phyloP scores from a whole-genome alignment of 371 early-diverging fungal genomes.

The Mortierella sp. region DNA sequence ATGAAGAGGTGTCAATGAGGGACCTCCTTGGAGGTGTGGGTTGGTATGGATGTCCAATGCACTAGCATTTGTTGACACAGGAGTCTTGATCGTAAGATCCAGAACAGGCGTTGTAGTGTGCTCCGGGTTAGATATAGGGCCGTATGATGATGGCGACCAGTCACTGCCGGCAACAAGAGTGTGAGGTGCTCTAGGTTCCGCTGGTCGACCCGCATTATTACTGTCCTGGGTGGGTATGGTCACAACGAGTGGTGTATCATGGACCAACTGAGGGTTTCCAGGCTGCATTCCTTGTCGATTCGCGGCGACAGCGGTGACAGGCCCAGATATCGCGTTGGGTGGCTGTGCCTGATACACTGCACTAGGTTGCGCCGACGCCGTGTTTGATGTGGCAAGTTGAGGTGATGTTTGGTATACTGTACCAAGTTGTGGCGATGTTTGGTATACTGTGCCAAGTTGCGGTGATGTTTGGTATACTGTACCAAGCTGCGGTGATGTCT shows the following conservation, averaged over 20 bases:
- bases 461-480: no score
- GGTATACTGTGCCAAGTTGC: no score
- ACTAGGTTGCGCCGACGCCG: no score
- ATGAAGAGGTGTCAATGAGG: neutral
- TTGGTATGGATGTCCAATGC: neutral
- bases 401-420: no score
- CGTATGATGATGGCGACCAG: neutral
- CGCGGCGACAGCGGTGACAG: neutral
- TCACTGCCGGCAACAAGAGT: neutral
- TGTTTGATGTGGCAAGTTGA: no score
- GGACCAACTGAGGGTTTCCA: neutral
- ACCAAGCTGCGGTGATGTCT: no score
- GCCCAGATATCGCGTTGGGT: neutral
- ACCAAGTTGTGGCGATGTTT: neutral
- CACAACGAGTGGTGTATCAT: neutral
- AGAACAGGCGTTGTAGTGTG: no score
- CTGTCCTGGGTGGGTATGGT: neutral
- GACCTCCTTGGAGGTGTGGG: conserved; percentile 16
- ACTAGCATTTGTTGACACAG: neutral
- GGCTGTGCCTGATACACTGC: conserved; percentile 3
- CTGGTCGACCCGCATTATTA: neutral
- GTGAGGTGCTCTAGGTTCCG: conserved; percentile 19
- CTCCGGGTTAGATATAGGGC: neutral
- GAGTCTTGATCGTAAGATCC: neutral
- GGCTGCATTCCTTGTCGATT: neutral